Conservation (phyloP, 345 rosid genomes). For the Arabidopsis suecica region DNA sequence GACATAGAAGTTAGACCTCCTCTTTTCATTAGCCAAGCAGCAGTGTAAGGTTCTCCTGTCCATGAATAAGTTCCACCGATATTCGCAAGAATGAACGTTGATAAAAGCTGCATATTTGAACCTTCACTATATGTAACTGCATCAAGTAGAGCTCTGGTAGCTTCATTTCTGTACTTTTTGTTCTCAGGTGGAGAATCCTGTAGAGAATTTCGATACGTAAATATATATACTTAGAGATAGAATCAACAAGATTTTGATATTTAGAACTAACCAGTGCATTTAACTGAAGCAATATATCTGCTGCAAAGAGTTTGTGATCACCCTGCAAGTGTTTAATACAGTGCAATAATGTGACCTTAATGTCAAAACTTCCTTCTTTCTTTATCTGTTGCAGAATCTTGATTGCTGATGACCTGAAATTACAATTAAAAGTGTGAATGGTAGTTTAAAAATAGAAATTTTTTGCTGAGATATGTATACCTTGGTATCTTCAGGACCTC, state of each 20-base stretch:
- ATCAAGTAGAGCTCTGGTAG: conserved; percentile 62
- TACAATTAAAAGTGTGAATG: conserved; percentile 12
- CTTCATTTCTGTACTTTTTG: conserved; percentile 56
- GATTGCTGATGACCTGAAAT: conserved; percentile 70
- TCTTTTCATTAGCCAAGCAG: conserved; percentile 86
- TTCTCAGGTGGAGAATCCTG: conserved; percentile 66
- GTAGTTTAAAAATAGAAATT: neutral
- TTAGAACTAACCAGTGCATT: conserved; percentile 59
- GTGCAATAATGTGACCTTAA: conserved; percentile 53
- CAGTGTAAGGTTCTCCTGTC: conserved; percentile 86
- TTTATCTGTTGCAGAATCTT: conserved; percentile 63
- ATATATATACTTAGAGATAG: neutral
- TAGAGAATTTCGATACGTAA: conserved; percentile 4
- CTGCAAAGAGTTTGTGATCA: conserved; percentile 67
- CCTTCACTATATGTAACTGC: conserved; percentile 55
- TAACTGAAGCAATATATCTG: conserved; percentile 75
- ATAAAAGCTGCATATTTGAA: conserved; percentile 54
- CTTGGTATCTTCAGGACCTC: conserved; percentile 80
- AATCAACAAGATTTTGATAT: neutral
- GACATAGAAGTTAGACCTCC: conserved; percentile 67
- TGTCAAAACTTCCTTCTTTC: conserved; percentile 60
- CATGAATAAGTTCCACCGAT: conserved; percentile 90
- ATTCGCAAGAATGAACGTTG: conserved; percentile 73
- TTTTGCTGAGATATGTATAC: conserved; percentile 45
- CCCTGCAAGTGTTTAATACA: conserved; percentile 58